Base-by-base conservation (phyloP, 768 basidiomycete species). In the Botryobasidium botryosum region DNA sequence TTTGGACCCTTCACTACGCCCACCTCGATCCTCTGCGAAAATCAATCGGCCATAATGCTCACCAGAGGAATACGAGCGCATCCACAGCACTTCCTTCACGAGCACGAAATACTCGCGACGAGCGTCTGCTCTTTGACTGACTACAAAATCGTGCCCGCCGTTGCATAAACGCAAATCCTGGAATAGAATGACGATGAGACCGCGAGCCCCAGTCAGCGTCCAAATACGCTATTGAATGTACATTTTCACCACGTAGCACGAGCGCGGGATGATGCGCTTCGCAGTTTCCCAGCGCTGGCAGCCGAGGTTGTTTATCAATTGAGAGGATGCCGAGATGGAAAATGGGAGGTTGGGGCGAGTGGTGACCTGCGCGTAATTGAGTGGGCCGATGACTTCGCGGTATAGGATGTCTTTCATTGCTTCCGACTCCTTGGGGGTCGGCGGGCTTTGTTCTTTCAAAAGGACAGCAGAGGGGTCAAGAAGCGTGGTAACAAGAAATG, bases 1-100 rank as follows among this genome's bases (percentile, higher is more conserved):
- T 43, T 25, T 53, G 51, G 5, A 55, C 45, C 4, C 51, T 52
- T 27, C 55, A 52, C 35, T 59, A 58, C 13, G 43, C 43, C 7
- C 8, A 20, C 10, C 12, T 8, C 8, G 20, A 18, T 8, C 8
- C 20, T 10, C 10, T 12, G 12, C 10, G 38, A 10, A 10, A 8
- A 21, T 8, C 13, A 10, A 15, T 13, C 17, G 21, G 21, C 15
- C 28, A 12, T 10, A 7, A 12, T 13, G 20, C 8, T 10, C 28
- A 10, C 13, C 10, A 12, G 12, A 43, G 12, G 10, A 43, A 31
- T 10, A n/a, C n/a, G 10, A 31, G 8, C 41, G 8, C n/a, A 43
- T 10, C 41, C 41, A 43, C 7, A 39, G 12, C 10, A 39, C 37
- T 39, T 39, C n/a, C n/a, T n/a, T n/a, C n/a, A n/a, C n/a, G n/a